Conservation (phyloP, 495 filamentous ascomycete genomes). For the Melanomma pulvis-pyrius region DNA sequence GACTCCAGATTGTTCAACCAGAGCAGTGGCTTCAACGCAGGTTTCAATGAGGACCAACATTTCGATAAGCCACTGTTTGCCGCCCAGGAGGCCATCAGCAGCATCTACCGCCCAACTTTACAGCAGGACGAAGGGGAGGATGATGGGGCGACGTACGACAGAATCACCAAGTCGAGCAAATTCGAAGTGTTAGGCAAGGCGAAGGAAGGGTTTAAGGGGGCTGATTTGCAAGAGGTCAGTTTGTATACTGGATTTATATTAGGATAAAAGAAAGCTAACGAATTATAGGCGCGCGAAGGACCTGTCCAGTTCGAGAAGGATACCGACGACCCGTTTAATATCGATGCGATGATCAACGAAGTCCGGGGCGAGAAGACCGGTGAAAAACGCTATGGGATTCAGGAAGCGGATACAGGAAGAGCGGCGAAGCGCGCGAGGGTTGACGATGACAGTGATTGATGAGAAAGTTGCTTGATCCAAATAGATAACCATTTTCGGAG, state of each 20-base stretch:
- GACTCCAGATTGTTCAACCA: constrained; percentile 96
- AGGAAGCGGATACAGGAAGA: constrained; percentile 68
- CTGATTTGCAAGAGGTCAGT: constrained; percentile 81
- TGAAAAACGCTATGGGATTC: constrained; percentile 82
- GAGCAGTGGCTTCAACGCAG: constrained; percentile 80
- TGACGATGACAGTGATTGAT: constrained; percentile 65
- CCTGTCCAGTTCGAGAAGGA: constrained; percentile 99
- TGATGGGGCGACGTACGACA: constrained; percentile 79
- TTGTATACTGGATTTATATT: neutral
- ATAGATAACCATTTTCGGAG: neutral
- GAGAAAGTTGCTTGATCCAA: neutral
- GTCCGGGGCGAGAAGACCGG: constrained; percentile 60
- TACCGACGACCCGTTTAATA: constrained; percentile 80
- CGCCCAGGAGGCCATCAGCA: constrained; percentile 91
- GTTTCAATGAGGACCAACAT: constrained; percentile 96
- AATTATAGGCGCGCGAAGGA: constrained; percentile 68
- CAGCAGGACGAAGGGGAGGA: constrained; percentile 79
- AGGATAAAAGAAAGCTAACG: constrained; percentile 40
- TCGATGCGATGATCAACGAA: constrained; percentile 88
- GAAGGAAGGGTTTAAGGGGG: constrained; percentile 84
- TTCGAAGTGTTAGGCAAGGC: constrained; percentile 89
- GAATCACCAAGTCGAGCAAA: constrained; percentile 77
- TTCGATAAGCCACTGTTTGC: constrained; percentile 98
- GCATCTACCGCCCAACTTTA: constrained; percentile 83
- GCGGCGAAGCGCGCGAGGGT: constrained; percentile 76